These are phyloP conservation scores for Hordeum marinum DNA, from an alignment of 176 grass and related monocot genomes.

Conservation along the genomic window DNA sequence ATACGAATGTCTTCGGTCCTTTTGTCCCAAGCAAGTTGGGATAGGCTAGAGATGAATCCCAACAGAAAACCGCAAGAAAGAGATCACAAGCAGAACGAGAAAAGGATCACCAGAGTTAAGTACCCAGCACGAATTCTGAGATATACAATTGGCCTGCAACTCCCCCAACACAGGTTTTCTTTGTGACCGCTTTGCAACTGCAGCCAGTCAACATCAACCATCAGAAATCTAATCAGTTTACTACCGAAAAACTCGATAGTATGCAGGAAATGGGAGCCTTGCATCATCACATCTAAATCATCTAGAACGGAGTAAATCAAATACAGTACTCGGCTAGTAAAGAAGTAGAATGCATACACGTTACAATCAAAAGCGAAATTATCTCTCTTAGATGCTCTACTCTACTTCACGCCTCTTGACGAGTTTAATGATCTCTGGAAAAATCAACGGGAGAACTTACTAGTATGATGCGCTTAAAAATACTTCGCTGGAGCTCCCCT, in stretches of 20 bases:
- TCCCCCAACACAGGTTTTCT: conserved; percentile 83
- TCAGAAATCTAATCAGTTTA: conserved; percentile 23
- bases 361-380: not conserved
- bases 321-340: not conserved
- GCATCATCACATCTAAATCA: not conserved
- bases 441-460: not conserved
- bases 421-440: not conserved
- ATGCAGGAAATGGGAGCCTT: no score
- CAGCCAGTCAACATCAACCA: conserved; percentile 25
- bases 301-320: not conserved
- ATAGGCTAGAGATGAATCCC: not conserved
- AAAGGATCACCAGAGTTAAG: not conserved
- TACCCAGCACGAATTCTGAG: conserved; percentile 83
- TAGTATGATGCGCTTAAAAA: not conserved
- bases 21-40: no score
- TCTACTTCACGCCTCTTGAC: not conserved
- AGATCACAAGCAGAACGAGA: not conserved
- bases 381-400: not conserved
- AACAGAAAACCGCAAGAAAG: not conserved
- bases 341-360: not conserved
- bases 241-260: not conserved
- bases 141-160: conserved; percentile 80
- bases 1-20: not conserved
- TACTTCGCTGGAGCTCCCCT: not conserved
- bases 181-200: conserved; percentile 78